Evolutionary conservation across 352 stramenopile genomes (phyloP), one percentile per base, ranked within the genome.

Genomic region (Phytophthora pini): DNA sequence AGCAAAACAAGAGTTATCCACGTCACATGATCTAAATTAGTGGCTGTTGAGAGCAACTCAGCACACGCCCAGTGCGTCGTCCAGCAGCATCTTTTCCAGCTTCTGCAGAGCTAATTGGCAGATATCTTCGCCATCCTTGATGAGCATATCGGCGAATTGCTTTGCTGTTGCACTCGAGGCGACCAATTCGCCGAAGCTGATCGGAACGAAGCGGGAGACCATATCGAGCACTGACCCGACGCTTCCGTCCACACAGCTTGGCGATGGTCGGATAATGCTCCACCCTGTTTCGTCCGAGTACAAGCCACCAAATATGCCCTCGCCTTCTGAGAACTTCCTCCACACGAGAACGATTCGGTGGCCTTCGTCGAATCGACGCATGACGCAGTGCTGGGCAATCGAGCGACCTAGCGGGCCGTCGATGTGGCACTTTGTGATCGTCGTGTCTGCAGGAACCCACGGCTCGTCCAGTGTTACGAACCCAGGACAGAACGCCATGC

Each of bases 211-310:
- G 1, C 63, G 62, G 29, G 51, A 46, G 17, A 72, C 27, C 1
- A 62, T 59, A 24, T 76, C 57, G 34, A 76, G 12, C 7, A 61
- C 6, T 7, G 68, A 62, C 1, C 56, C 38, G 11, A 40, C 22
- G 41, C 32, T 53, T 12, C 50, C 56, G 3, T 41, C 36, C 13
- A 29, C 36, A 29, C 32, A 50, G 24, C 44, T 56, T 5, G 36
- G 11, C 11, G 66, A 73, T 4, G 70, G 61, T 0, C 63, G 67
- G 1, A 79, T 17, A 17, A 76, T 59, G 27, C 61, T 69, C 82
- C 82, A 90, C 3, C 79, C 79, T 1, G 77, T 90, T 51, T 89
- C 77, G 26, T 90, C 79, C 34, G 76, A 79, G 49, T 80, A 76
- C 68, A 88, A 77, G 0, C 71, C 72, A 53, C 67, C 74, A 38